phyloP scores from a whole-genome alignment of 139 green algal genomes.

The Diplosphaera chodatii region DNA sequence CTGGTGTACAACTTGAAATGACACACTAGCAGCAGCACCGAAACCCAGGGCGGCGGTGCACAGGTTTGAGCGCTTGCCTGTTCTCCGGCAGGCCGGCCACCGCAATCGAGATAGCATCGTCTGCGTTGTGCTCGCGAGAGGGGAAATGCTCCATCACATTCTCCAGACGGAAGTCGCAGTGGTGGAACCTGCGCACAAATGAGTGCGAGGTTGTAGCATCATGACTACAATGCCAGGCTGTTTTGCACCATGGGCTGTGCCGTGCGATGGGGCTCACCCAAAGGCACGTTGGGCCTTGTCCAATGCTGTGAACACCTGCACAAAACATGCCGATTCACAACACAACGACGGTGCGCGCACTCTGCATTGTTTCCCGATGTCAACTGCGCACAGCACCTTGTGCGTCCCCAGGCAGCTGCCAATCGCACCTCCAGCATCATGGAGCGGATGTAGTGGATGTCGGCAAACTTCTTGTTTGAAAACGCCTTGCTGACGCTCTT shows the following conservation, averaged over 20 bases:
- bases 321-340: too few relatives aligned
- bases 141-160: not conserved
- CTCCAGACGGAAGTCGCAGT: not conserved
- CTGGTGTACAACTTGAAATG: too few relatives aligned
- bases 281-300: not conserved
- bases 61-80: not conserved
- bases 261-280: not conserved
- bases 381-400: too few relatives aligned
- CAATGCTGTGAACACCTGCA: not conserved
- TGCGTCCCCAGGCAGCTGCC: too few relatives aligned
- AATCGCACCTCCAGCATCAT: slow-evolving; percentile 1
- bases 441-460: not conserved
- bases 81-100: not conserved
- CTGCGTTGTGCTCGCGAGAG: not conserved
- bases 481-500: not conserved
- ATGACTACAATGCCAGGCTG: too few relatives aligned
- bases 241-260: too few relatives aligned
- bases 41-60: too few relatives aligned
- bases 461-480: not conserved
- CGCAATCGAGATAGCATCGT: not conserved
- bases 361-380: too few relatives aligned
- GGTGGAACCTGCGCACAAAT: not conserved
- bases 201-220: too few relatives aligned
- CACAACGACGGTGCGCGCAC: too few relatives aligned
- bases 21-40: too few relatives aligned